Percentiles rank a stretch among this genome's conserved stretches.
Evolutionary conservation across 2,329 filamentous ascomycete species (phyloP).

Genomic region (Fonsecaea monophora): DNA sequence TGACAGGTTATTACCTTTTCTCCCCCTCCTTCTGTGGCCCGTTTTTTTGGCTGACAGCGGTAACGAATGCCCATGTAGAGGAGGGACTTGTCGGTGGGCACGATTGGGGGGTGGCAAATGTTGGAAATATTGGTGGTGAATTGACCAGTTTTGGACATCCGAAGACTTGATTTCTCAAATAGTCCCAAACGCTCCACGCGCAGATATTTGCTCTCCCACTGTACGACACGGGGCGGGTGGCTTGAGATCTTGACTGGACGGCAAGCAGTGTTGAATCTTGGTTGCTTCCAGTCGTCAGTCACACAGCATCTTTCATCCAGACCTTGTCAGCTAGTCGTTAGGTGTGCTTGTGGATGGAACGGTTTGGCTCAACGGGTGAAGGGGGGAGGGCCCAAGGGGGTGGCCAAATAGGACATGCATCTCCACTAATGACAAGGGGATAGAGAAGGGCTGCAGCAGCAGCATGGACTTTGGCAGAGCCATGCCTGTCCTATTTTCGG

Average conservation of each 20-base stretch:
- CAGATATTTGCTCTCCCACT: no score
- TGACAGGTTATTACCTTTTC: no score
- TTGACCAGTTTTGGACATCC: neutral
- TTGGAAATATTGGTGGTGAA: neutral
- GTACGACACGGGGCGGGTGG: neutral
- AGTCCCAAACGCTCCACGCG: no score
- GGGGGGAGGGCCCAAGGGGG: neutral
- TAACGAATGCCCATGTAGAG: neutral
- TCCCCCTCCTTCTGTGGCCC: no score
- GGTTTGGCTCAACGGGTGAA: no score
- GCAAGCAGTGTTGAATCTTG: neutral
- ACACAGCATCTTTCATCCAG: neutral
- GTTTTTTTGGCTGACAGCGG: neutral
- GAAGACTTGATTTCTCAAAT: neutral
- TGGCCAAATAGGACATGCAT: constrained; percentile 2
- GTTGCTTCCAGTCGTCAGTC: neutral
- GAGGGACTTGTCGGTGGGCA: neutral
- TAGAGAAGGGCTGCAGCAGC: neutral
- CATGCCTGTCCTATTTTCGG: no score
- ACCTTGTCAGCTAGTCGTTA: no score
- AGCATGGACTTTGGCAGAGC: neutral
- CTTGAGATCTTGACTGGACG: constrained; percentile 6
- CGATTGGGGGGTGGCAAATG: neutral
- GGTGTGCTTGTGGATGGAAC: no score
- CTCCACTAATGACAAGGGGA: neutral